A percentile compares a stretch with the other conserved stretches of the same genome.
phyloP scores from a whole-genome alignment of 257 asterid species.

The Nyctanthes arbortristis region DNA sequence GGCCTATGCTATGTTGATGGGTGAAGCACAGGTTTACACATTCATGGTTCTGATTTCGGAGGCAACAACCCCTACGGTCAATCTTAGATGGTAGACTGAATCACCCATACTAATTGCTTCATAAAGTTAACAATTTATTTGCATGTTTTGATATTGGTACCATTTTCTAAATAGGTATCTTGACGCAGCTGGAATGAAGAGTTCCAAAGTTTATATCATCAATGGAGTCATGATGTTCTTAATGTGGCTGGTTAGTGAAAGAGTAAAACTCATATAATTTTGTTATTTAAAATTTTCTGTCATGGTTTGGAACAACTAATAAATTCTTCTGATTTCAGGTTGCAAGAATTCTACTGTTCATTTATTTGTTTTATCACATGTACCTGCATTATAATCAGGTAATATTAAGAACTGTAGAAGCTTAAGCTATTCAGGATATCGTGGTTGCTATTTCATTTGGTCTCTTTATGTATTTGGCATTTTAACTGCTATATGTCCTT shows the following conservation, averaged over 20 bases:
- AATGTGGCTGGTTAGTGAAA: constrained; percentile 67
- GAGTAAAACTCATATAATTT: not conserved
- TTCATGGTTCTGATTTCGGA: constrained; percentile 73
- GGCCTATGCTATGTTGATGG: constrained; percentile 65
- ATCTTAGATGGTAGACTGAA: constrained; percentile 73
- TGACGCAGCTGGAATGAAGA: constrained; percentile 76
- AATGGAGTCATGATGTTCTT: constrained; percentile 67
- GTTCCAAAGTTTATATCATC: constrained; percentile 49
- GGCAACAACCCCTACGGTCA: constrained; percentile 83
- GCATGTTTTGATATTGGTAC: not conserved
- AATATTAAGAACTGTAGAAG: constrained; percentile 5
- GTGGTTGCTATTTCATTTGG: not conserved
- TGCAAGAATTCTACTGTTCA: constrained; percentile 67
- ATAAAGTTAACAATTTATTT: constrained; percentile 5
- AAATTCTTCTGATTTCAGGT: constrained; percentile 43
- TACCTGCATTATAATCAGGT: constrained; percentile 58
- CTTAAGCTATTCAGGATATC: not conserved
- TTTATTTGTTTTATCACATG: constrained; percentile 56
- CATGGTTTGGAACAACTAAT: not conserved
- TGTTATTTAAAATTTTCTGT: not conserved
- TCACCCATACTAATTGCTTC: not conserved
- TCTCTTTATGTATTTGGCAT: not conserved
- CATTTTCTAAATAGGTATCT: constrained; percentile 60
- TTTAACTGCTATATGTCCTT: not conserved
- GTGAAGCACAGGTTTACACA: constrained; percentile 80